Evolutionary conservation across 106 monocot genomes (phyloP).

Genomic region (Dioscorea dumetorum): DNA sequence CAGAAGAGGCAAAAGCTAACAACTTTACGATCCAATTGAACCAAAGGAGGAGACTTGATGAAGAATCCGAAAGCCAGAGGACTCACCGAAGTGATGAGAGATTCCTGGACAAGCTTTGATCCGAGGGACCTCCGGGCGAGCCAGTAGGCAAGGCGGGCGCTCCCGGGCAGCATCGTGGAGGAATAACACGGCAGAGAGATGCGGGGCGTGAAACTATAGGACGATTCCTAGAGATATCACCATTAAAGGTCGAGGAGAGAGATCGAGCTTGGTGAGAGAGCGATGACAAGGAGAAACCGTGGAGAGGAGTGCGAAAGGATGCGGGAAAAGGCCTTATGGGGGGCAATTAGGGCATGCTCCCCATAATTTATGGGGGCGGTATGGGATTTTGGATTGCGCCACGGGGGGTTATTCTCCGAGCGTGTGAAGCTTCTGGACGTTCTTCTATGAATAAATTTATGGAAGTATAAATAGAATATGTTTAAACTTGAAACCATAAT

Average conservation of each 20-base stretch:
- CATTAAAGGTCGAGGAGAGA: no score
- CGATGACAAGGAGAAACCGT: not conserved
- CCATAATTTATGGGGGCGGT: no score
- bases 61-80: not conserved
- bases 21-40: not conserved
- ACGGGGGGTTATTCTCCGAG: no score
- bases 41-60: not conserved
- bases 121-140: constrained; percentile 9
- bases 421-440: no score
- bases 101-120: constrained; percentile 1
- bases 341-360: not conserved
- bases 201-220: not conserved
- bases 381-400: no score
- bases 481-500: no score
- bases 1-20: not conserved
- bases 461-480: no score
- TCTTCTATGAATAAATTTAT: no score
- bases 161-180: constrained; percentile 11
- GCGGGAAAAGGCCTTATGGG: not conserved
- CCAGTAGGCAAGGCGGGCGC: constrained; percentile 11
- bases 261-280: no score
- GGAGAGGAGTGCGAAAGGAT: not conserved
- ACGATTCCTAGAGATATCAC: not conserved
- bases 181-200: no score
- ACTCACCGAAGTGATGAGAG: constrained; percentile 7